Evolutionary conservation across 208 protist genomes (phyloP), one percentile per base, ranked within the genome.

Genomic region (Angomonas ambiguus): DNA sequence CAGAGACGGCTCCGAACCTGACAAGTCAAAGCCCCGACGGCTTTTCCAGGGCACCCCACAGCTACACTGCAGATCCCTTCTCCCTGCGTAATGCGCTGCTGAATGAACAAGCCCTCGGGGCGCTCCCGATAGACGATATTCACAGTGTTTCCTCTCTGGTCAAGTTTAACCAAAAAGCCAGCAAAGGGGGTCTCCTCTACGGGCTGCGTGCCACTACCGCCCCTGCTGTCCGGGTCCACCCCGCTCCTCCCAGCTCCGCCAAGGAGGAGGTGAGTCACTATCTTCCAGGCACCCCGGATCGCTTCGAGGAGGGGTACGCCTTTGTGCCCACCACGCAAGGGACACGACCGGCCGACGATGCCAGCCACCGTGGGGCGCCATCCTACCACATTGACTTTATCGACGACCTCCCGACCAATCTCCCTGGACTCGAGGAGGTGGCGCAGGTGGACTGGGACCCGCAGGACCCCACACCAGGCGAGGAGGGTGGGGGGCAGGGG

Each of bases 211-310:
- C 32, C 65, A 20, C 6, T 48, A 35, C 53, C 68, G 61, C 4
- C 38, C 63, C 33, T 63, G 62, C 42, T 53, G 30, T 22, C 35
- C 63, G 31, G 63, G 67, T 0, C 71, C 59, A 25, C 57, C 65
- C 0, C 63, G 75, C 6, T 41, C 38, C 0, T 74, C 57, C 0
- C 68, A n/a, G n/a, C n/a, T n/a, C n/a, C n/a, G n/a, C n/a, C n/a
- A n/a, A n/a, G n/a, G n/a, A n/a, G n/a, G n/a, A n/a, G n/a, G n/a
- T n/a, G n/a, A n/a, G n/a, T n/a, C n/a, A n/a, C n/a, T n/a, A n/a
- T n/a, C n/a, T n/a, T n/a, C n/a, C n/a, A n/a, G n/a, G n/a, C n/a
- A n/a, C 68, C 38, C 38, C 13, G 49, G 49, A 56, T 56, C 6
- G 49, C 49, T 8, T 56, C 49, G 8, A 56, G 10, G 18, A 30